These are phyloP conservation scores for Aspergillus transmontanensis DNA, from an alignment of 2,329 filamentous ascomycete genomes.

Conservation along the genomic window DNA sequence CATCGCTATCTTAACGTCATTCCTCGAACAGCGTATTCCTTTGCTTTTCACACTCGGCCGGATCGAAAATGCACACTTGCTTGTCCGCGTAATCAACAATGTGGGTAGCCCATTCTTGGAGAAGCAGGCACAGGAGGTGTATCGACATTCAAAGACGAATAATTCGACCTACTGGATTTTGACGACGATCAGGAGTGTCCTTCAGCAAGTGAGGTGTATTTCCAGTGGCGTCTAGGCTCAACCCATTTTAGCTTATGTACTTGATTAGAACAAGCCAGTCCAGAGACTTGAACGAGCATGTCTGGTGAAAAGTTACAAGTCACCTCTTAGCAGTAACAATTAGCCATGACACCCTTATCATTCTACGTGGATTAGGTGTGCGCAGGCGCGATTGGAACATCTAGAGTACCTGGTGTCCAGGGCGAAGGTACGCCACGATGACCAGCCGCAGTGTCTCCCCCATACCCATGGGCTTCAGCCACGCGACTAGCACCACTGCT, in stretches of 20 bases:
- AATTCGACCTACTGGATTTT: background rate
- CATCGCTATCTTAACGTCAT: background rate
- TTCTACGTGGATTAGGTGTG: slow-evolving; percentile 20
- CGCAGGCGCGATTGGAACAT: slow-evolving; percentile 31
- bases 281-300: background rate
- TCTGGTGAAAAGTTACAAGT: background rate
- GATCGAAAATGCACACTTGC: background rate
- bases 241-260: background rate
- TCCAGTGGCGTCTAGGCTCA: background rate
- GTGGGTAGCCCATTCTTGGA: background rate
- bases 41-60: background rate
- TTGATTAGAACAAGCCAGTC: background rate
- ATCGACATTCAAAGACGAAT: background rate
- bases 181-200: background rate
- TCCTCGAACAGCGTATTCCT: background rate
- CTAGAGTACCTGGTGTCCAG: slow-evolving; percentile 30
- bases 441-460: slow-evolving; percentile 24
- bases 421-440: slow-evolving; percentile 30
- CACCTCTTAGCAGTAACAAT: background rate
- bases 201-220: background rate
- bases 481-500: slow-evolving; percentile 18
- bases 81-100: background rate
- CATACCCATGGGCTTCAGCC: slow-evolving; percentile 26
- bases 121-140: background rate
- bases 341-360: background rate